phyloP scores from a whole-genome alignment of 371 early-diverging fungal species.

The Mucor plumbeus region DNA sequence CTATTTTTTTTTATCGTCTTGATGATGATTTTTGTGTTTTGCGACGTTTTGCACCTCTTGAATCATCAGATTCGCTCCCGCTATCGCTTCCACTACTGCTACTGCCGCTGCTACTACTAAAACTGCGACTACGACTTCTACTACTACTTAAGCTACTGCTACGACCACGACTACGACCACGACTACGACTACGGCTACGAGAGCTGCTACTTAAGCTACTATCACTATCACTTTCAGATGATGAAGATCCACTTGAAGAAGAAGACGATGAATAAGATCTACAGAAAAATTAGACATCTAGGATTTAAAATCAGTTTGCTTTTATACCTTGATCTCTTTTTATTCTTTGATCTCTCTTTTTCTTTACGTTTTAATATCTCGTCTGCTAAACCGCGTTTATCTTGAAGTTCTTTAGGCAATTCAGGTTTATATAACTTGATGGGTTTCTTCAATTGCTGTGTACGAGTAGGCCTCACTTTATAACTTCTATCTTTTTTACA shows the following conservation, averaged over 20 bases:
- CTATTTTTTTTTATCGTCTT: background rate
- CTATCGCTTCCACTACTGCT: background rate
- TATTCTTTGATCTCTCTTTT: constrained; percentile 30
- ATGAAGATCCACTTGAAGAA: background rate
- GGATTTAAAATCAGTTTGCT: background rate
- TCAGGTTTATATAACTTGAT: constrained; percentile 56
- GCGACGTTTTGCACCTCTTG: background rate
- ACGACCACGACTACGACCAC: constrained; percentile 12
- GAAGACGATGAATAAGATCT: constrained; percentile 16
- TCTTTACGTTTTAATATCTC: constrained; percentile 59
- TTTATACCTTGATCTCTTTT: constrained; percentile 26
- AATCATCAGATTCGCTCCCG: background rate
- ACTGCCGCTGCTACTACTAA: background rate
- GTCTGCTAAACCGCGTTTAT: constrained; percentile 59
- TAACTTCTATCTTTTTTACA: constrained; percentile 61
- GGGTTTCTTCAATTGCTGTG: constrained; percentile 66
- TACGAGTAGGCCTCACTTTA: constrained; percentile 63
- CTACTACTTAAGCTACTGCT: constrained; percentile 7
- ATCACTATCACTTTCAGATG: constrained; percentile 27
- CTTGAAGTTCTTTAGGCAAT: constrained; percentile 58
- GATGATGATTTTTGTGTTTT: background rate
- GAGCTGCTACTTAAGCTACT: constrained; percentile 16
- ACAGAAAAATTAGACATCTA: background rate
- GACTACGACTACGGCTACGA: constrained; percentile 13
- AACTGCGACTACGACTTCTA: background rate